Percentiles rank a stretch among this genome's conserved stretches.
Evolutionary conservation across 345 rosid species (phyloP).

Genomic region (Eucalyptus virginea): DNA sequence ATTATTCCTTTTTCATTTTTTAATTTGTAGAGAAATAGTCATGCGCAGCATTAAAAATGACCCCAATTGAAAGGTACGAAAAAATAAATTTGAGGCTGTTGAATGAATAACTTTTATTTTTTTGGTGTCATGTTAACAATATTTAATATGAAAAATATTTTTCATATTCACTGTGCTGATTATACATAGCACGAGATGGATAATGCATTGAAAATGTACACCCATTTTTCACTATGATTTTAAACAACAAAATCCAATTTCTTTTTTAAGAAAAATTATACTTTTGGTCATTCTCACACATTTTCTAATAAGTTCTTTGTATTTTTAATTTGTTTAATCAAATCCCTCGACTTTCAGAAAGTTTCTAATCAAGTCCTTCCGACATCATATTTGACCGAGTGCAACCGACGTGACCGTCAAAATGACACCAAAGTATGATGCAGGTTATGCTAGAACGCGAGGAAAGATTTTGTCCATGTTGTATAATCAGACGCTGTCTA

Average conservation of each 20-base stretch:
- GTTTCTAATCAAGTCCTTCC: neutral
- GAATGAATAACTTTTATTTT: too few relatives aligned
- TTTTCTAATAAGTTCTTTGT: neutral
- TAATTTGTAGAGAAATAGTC: neutral
- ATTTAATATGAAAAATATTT: neutral
- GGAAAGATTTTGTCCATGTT: too few relatives aligned
- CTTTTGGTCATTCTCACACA: neutral
- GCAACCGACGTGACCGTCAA: accelerated
- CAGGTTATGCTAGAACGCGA: accelerated
- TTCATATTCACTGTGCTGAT: neutral
- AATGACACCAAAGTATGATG: neutral
- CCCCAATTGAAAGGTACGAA: accelerated
- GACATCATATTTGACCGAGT: neutral
- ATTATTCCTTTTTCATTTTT: neutral
- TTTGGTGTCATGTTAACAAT: neutral
- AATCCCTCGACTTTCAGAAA: neutral
- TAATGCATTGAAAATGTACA: neutral
- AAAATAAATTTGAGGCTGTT: neutral
- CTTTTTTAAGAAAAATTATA: neutral
- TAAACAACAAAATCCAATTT: neutral
- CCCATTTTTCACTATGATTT: neutral
- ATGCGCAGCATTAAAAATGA: neutral
- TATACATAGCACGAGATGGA: neutral
- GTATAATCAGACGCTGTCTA: accelerated
- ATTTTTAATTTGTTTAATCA: neutral